Evolutionary conservation across 1,139 yeast species (phyloP), one percentile per base, ranked within the genome.

Genomic region (Pneumocystis canis): DNA sequence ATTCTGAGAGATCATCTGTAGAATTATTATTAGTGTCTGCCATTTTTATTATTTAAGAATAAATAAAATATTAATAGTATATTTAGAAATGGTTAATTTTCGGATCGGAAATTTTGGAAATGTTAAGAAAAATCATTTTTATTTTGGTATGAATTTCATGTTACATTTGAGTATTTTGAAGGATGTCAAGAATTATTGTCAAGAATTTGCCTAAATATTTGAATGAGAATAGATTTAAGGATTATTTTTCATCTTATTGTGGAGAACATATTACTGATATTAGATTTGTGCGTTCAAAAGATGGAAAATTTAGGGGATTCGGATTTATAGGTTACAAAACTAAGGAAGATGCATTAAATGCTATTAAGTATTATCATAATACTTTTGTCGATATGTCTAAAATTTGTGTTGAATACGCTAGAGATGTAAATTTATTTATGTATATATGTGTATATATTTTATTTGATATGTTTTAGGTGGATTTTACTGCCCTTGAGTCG

Each of bases 291-390:
- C 84, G 82, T 69, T 86, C 85, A 67, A 80, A 85, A 69, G 39
- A 59, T 25, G 98, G 98, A 40, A 87, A 85, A 70, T 87, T 96
- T 16, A 82, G 99, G 74, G 79, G 95, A 68, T 94, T 94, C 78
- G 97, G 96, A 16, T 92, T 92, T 70, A 78, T 94, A 64, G 99
- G 99, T 0, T 92, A 81, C 73, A 85, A 83, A 70, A 78, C 83
- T 18, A 78, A 76, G 32, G 79, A 76, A 5, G 96, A 88, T 71
- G 98, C 98, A 0, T 82, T 79, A 62, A 80, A 78, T 60, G 96
- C 97, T 0, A 92, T 85, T 5, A 78, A 77, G 60, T 89, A 81
- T 73, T 92, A 87, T 74, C 78, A 94, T 74, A 80, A 81, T 18
- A 81, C 95, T 0, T 92, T 84, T 71, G 83, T 92, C 64, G 95